Evolutionary conservation across 2,329 filamentous ascomycete species (phyloP).

Genomic region (Penicillium polonicum): DNA sequence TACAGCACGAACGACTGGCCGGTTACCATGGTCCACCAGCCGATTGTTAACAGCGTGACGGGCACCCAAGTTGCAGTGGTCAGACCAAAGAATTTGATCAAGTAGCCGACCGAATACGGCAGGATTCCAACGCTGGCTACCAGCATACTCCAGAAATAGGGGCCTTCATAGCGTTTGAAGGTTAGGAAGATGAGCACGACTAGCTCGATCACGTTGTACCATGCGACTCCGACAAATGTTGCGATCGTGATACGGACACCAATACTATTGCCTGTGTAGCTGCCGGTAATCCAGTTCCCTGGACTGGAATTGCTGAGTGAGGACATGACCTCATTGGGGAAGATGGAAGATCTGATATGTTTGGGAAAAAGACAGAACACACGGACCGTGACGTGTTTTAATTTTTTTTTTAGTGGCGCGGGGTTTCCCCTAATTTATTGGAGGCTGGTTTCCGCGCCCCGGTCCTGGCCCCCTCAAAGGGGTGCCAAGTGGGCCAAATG

Average conservation of each 20-base stretch:
- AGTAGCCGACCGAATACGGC: slow-evolving; percentile 38
- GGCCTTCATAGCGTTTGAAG: slow-evolving; percentile 48
- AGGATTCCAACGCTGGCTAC: slow-evolving; percentile 46
- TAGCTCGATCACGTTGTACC: slow-evolving; percentile 44
- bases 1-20: slow-evolving; percentile 60
- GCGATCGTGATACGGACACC: slow-evolving; percentile 31
- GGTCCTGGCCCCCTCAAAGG: slow-evolving; percentile 3
- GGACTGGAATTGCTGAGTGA: slow-evolving; percentile 27
- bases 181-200: slow-evolving; percentile 48
- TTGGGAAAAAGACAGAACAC: not conserved
- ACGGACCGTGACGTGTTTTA: slow-evolving; percentile 4
- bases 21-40: slow-evolving; percentile 59
- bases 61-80: slow-evolving; percentile 26
- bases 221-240: slow-evolving; percentile 29
- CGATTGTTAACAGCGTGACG: slow-evolving; percentile 46
- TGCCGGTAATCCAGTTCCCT: slow-evolving; percentile 30
- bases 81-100: slow-evolving; percentile 30
- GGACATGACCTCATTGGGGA: slow-evolving; percentile 21
- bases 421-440: slow-evolving; percentile 3
- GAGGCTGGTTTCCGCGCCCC: not conserved
- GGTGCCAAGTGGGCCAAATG: slow-evolving; percentile 7
- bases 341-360: slow-evolving; percentile 6
- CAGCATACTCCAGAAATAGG: slow-evolving; percentile 53
- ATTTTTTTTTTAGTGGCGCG: not conserved
- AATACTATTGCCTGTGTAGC: slow-evolving; percentile 27